Evolutionary conservation across 495 filamentous ascomycete species (phyloP).

Genomic region (Cenococcum geophilum): DNA sequence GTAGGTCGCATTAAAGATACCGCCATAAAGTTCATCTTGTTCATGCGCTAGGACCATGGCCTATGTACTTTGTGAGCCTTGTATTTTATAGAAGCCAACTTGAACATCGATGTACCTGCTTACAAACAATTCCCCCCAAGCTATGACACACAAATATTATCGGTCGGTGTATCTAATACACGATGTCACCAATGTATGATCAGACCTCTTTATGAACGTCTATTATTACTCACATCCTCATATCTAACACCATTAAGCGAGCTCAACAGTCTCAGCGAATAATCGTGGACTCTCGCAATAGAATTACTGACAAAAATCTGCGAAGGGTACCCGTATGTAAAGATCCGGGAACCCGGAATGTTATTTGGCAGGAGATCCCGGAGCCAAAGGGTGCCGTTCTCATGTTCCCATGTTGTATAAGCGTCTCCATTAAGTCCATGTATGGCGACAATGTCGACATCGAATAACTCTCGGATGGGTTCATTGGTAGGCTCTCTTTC

Average conservation of each 20-base stretch:
- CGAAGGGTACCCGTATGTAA: conserved; percentile 26
- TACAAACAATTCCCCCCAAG: conserved; percentile 29
- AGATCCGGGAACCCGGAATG: conserved; percentile 24
- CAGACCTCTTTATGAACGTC: neutral
- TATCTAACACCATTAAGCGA: neutral
- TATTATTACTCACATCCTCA: conserved; percentile 4
- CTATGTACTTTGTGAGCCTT: conserved; percentile 3
- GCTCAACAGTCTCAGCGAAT: conserved; percentile 10
- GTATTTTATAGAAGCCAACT: neutral
- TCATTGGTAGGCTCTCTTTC: neutral
- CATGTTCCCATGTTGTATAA: conserved; percentile 22
- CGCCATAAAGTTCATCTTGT: conserved; percentile 5
- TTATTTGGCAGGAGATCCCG: conserved; percentile 18
- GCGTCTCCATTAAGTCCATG: conserved; percentile 27
- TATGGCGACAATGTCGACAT: conserved; percentile 28
- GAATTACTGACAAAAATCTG: conserved; percentile 21
- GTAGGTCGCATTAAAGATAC: conserved; percentile 9
- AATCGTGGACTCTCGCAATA: conserved; percentile 16
- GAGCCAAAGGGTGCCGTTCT: conserved; percentile 29
- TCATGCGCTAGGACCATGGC: conserved; percentile 17
- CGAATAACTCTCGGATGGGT: neutral
- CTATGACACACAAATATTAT: conserved; percentile 32
- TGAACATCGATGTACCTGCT: conserved; percentile 18
- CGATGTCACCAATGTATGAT: neutral
- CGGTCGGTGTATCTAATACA: conserved; percentile 11